Evolutionary conservation across 2,329 filamentous ascomycete genomes (phyloP).

Genomic region (Monosporascus sp.): DNA sequence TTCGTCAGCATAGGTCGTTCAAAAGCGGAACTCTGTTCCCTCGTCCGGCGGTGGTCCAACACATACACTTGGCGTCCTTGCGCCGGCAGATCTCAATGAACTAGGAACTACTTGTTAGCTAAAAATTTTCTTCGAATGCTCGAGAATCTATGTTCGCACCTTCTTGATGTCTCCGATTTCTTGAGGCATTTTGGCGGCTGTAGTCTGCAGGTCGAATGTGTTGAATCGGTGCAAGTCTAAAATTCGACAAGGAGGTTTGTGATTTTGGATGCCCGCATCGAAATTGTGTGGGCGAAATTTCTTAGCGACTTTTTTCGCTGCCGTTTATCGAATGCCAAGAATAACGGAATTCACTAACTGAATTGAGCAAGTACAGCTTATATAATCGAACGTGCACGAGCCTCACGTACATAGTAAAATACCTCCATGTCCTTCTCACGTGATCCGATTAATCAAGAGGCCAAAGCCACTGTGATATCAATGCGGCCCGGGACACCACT

Average conservation of each 20-base stretch:
- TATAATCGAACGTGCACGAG: no score
- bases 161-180: constrained; percentile 98
- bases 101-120: constrained; percentile 43
- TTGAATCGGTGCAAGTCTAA: constrained; percentile 1
- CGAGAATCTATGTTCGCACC: constrained; percentile 34
- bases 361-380: no score
- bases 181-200: constrained; percentile 82
- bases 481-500: neutral
- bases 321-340: neutral
- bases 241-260: constrained; percentile 12
- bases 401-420: no score
- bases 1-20: constrained; percentile 23
- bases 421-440: no score
- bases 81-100: constrained; percentile 99
- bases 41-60: constrained; percentile 9
- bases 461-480: neutral
- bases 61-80: constrained; percentile 99
- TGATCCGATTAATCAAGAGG: no score
- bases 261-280: constrained; percentile 14
- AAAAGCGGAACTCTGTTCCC: constrained; percentile 4
- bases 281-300: constrained; percentile 27
- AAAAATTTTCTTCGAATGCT: neutral
- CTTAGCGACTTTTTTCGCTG: neutral
- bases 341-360: no score
- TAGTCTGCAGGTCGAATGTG: neutral